Evolutionary conservation across 2,329 filamentous ascomycete genomes (phyloP), one percentile per base, ranked within the genome.

Genomic region (Neonectria faginata): DNA sequence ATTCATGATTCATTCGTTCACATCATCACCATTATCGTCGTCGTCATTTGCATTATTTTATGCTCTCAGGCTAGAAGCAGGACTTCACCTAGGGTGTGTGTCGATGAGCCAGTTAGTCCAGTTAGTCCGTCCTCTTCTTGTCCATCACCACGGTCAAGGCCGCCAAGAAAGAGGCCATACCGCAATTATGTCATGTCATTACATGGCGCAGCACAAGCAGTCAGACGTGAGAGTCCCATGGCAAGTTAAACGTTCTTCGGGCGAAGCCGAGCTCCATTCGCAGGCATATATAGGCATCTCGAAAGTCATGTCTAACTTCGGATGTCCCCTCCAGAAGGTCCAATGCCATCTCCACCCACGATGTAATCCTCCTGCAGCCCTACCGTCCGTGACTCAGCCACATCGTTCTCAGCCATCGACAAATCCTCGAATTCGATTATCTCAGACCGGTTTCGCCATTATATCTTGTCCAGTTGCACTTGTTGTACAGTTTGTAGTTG

Each of bases 271-370:
- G 6, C 14, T 22, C 29, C 29, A 33, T 29, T 12, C 29, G 48
- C 18, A 42, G n/a, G 9, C 9, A 42, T 42, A 9, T 39, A 39
- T n/a, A 41, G 42, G 33, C 52, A 42, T 36, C 42, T 52, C 29
- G 56, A 64, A 64, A 59, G 50, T 56, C 45, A 59, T 64, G 55
- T 59, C 56, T 27, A 54, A 18, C 42, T 48, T 36, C 22, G 55
- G 61, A 45, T 36, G 11, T 3, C 36, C 36, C 36, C 33, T 47
- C 56, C 22, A 31, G 27, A 51, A 29, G 36, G 31, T 22, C 61
- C 55, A 57, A 47, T 25, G 29, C 41, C 33, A 27, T 16, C 39
- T 36, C 48, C 14, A 25, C 44, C 42, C 16, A 18, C 18, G 47
- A 27, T n/a, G 18, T 39, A 41, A 48, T 60, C 50, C 18, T 56